phyloP scores from a whole-genome alignment of 78 protist species.

The Dictyostelium intermedium region DNA sequence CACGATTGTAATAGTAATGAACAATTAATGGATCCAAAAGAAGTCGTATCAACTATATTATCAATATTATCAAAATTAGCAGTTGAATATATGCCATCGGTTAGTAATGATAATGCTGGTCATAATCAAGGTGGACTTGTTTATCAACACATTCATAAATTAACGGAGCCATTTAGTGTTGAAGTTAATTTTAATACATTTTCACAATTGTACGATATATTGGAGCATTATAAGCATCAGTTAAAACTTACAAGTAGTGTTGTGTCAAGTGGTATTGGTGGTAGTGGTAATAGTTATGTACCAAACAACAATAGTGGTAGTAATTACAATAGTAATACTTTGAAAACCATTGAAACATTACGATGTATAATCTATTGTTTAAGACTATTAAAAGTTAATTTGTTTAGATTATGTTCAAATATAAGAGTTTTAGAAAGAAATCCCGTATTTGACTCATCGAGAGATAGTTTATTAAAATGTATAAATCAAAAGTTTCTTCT shows the following conservation, averaged over 20 bases:
- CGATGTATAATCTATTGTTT: constrained; percentile 59
- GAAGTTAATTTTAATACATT: constrained; percentile 71
- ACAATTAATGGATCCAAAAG: constrained; percentile 53
- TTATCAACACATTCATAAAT: constrained; percentile 40
- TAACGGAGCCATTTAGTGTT: constrained; percentile 73
- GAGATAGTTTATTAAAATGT: constrained; percentile 55
- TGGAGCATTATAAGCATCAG: constrained; percentile 60
- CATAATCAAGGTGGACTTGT: not conserved
- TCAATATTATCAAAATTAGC: constrained; percentile 46
- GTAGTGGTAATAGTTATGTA: not conserved
- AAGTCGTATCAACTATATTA: constrained; percentile 56
- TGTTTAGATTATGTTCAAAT: constrained; percentile 54
- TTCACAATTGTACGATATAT: constrained; percentile 51
- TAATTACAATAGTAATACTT: not conserved
- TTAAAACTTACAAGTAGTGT: not conserved
- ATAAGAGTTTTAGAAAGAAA: constrained; percentile 36
- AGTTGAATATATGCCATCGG: constrained; percentile 71
- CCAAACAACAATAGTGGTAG: not conserved
- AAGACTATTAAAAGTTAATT: constrained; percentile 70
- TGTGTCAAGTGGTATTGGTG: not conserved
- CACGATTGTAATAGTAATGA: not conserved
- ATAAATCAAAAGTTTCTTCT: constrained; percentile 65
- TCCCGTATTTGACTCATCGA: constrained; percentile 49
- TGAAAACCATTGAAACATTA: constrained; percentile 18
- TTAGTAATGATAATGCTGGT: not conserved